phyloP scores from a whole-genome alignment of 805 yeast species.

The Saccharomycopsis fermentans region DNA sequence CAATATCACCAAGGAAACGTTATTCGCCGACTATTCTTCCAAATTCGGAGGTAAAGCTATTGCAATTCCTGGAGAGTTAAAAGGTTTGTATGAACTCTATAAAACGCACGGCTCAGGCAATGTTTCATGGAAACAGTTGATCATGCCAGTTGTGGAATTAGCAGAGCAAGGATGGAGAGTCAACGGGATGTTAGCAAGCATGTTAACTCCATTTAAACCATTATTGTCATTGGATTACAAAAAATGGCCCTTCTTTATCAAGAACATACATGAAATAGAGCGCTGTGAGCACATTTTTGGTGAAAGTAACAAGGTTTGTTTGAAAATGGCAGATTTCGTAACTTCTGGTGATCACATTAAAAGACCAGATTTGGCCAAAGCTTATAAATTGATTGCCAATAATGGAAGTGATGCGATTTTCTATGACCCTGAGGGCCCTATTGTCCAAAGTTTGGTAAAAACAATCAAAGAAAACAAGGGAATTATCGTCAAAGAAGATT shows the following conservation, averaged over 20 bases:
- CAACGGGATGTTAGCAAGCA: constrained; percentile 30
- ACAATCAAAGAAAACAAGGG: constrained; percentile 54
- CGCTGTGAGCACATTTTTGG: constrained; percentile 3
- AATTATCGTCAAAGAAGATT: constrained; percentile 53
- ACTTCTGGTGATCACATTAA: constrained; percentile 47
- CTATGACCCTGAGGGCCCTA: constrained; percentile 73
- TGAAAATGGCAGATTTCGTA: constrained; percentile 26
- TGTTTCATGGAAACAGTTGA: constrained; percentile 58
- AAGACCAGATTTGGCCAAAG: constrained; percentile 55
- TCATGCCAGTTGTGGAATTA: constrained; percentile 64
- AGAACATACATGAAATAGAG: constrained; percentile 22
- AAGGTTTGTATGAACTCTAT: constrained; percentile 63
- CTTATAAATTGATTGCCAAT: constrained; percentile 57
- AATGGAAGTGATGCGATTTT: constrained; percentile 71
- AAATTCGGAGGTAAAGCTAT: constrained; percentile 80
- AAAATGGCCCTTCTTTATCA: constrained; percentile 50
- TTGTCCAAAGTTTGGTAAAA: constrained; percentile 50
- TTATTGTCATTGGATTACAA: constrained; percentile 25
- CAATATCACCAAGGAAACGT: constrained; percentile 20
- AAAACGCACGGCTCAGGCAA: constrained; percentile 59
- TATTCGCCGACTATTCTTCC: constrained; percentile 34
- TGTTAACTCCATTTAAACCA: constrained; percentile 28
- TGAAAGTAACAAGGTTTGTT: not conserved
- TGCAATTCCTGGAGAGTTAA: constrained; percentile 85
- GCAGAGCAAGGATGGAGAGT: constrained; percentile 58